Conservation (phyloP, 108 stramenopile species). For the Cyclotella distinguenda region DNA sequence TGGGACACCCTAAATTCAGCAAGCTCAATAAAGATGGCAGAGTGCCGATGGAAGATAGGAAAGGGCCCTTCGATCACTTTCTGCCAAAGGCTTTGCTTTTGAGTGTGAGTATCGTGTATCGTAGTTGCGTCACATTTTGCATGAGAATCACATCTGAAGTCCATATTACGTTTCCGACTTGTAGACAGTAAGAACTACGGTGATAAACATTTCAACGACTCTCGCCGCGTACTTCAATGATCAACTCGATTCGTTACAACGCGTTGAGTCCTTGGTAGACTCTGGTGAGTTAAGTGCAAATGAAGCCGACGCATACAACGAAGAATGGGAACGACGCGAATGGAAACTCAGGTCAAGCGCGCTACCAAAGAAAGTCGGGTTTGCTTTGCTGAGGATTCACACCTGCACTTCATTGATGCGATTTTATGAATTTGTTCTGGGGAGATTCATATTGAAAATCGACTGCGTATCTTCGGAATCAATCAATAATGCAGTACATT, state of each 20-base stretch:
- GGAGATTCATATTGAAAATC: slow-evolving; percentile 31
- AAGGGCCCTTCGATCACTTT: slow-evolving; percentile 36
- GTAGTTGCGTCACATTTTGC: too few species aligned
- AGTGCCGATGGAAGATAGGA: slow-evolving; percentile 48
- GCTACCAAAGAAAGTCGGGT: slow-evolving; percentile 32
- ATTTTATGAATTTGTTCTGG: slow-evolving; percentile 42
- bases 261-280: slow-evolving; percentile 37
- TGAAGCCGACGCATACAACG: slow-evolving; percentile 41
- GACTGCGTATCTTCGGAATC: slow-evolving; percentile 5
- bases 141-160: too few species aligned
- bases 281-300: slow-evolving; percentile 36
- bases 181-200: slow-evolving; percentile 39
- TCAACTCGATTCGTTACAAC: slow-evolving; percentile 42
- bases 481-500: not conserved
- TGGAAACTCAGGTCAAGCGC: slow-evolving; percentile 34
- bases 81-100: slow-evolving; percentile 27
- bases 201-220: slow-evolving; percentile 37
- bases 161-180: not conserved
- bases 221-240: slow-evolving; percentile 44
- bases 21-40: slow-evolving; percentile 44
- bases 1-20: not conserved
- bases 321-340: slow-evolving; percentile 46
- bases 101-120: slow-evolving; percentile 28
- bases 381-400: slow-evolving; percentile 33
- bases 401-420: slow-evolving; percentile 46